Conservation (phyloP, 768 basidiomycete species). For the Leccinum truebloodii region DNA sequence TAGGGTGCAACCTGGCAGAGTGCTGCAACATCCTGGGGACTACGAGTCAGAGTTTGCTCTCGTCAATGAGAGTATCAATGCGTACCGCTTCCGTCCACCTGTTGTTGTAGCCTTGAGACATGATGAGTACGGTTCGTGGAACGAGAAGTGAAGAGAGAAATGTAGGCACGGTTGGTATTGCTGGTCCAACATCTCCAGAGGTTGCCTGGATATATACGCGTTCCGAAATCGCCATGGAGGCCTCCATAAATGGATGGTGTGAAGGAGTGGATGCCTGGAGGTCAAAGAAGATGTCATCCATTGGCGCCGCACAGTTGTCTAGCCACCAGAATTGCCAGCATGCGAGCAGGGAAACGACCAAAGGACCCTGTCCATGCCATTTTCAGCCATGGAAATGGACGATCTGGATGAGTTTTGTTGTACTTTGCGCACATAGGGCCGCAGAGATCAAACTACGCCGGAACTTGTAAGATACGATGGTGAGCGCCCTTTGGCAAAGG, state of each 20-base stretch:
- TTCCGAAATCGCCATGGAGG: constrained; percentile 18
- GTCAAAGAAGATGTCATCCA: constrained; percentile 10
- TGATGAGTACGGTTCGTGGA: constrained; percentile 4
- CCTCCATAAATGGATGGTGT: constrained; percentile 19
- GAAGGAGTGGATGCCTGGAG: constrained; percentile 19
- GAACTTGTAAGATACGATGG: constrained; percentile 6
- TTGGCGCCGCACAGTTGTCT: constrained; percentile 18
- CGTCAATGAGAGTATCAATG: too few relatives aligned
- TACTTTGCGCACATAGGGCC: neutral
- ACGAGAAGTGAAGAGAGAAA: neutral
- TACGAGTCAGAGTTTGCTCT: constrained; percentile 5
- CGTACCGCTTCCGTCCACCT: constrained; percentile 11
- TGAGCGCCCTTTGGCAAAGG: constrained; percentile 7
- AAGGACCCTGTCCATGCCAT: constrained; percentile 15
- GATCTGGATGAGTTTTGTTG: constrained; percentile 9
- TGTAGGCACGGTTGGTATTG: constrained; percentile 5
- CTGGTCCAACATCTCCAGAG: constrained; percentile 9
- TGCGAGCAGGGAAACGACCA: constrained; percentile 3
- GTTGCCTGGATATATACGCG: constrained; percentile 19
- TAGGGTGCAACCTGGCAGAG: neutral
- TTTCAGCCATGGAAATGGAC: constrained; percentile 7
- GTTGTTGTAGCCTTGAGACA: constrained; percentile 8
- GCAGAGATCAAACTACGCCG: constrained; percentile 3
- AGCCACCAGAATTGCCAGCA: constrained; percentile 14
- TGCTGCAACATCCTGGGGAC: constrained; percentile 5